These are phyloP conservation scores for Euphorbia corollata DNA, from an alignment of 441 rosid genomes.

Conservation along the genomic window DNA sequence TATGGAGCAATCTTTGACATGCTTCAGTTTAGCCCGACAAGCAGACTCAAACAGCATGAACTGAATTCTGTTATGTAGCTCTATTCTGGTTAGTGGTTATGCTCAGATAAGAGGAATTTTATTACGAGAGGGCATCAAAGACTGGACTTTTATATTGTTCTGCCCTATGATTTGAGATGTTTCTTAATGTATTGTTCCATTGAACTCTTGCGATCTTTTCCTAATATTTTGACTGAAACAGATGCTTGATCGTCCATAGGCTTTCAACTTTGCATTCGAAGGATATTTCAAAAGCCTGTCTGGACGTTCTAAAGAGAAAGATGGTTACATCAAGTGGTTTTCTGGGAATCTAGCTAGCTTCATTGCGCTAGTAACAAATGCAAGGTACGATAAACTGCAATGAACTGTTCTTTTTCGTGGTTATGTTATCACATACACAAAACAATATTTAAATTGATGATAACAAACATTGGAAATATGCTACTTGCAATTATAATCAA, in stretches of 20 bases:
- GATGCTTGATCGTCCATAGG: constrained; percentile 62
- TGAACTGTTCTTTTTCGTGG: constrained; percentile 40
- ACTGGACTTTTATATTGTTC: background rate
- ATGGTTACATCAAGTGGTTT: constrained; percentile 72
- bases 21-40: constrained; percentile 2
- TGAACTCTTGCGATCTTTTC: constrained; percentile 4
- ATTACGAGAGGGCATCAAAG: too few species aligned
- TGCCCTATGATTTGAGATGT: background rate
- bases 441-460: constrained; percentile 21
- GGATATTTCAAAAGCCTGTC: constrained; percentile 59
- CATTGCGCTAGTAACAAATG: constrained; percentile 26
- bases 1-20: constrained; percentile 21
- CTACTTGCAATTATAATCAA: background rate
- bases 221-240: constrained; percentile 40
- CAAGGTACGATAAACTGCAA: too few species aligned
- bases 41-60: background rate
- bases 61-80: background rate
- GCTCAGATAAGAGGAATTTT: too few species aligned
- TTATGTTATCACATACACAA: constrained; percentile 16
- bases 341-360: constrained; percentile 42
- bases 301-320: constrained; percentile 31
- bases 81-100: background rate
- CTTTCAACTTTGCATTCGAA: constrained; percentile 92
- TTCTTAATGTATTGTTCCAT: background rate
- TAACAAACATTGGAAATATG: too few species aligned